These are phyloP conservation scores for Daldinia childiae DNA, from an alignment of 495 filamentous ascomycete species.

Conservation along the genomic window DNA sequence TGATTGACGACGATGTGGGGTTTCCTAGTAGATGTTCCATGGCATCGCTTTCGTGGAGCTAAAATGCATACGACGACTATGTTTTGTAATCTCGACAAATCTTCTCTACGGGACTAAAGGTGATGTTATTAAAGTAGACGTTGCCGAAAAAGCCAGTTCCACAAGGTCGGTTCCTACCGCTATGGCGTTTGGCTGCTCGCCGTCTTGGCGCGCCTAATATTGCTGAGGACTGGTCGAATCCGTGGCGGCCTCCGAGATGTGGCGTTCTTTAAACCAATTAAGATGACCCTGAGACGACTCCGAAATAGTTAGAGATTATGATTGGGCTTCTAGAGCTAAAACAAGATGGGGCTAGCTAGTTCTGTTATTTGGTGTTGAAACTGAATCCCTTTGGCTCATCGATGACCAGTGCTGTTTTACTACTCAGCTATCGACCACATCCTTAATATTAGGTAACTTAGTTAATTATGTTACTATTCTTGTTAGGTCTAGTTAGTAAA, in stretches of 20 bases:
- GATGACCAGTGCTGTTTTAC: slow-evolving; percentile 18
- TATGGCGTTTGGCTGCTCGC: slow-evolving; percentile 21
- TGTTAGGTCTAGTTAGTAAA: slow-evolving; percentile 16
- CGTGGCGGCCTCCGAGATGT: slow-evolving; percentile 38
- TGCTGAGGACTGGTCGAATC: slow-evolving; percentile 15
- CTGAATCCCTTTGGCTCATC: slow-evolving; percentile 13
- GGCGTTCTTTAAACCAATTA: slow-evolving; percentile 31
- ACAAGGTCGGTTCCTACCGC: slow-evolving; percentile 16
- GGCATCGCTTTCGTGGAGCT: slow-evolving; percentile 9
- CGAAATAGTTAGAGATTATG: slow-evolving; percentile 20
- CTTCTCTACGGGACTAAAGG: slow-evolving; percentile 2
- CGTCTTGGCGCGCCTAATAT: slow-evolving; percentile 26
- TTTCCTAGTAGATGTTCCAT: slow-evolving; percentile 9
- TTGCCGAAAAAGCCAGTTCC: slow-evolving; percentile 18
- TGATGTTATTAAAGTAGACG: slow-evolving; percentile 16
- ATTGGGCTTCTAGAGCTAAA: slow-evolving; percentile 31
- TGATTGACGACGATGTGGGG: slow-evolving; percentile 1
- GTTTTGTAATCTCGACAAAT: slow-evolving; percentile 13
- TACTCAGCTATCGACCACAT: slow-evolving; percentile 21
- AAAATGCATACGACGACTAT: slow-evolving; percentile 8
- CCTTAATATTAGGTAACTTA: not conserved
- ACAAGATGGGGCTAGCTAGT: slow-evolving; percentile 15
- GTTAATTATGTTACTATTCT: slow-evolving; percentile 9
- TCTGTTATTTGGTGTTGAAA: slow-evolving; percentile 14
- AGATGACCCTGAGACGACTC: slow-evolving; percentile 20